Evolutionary conservation across 106 monocot species (phyloP).

Genomic region (Platanthera guangdongensis): DNA sequence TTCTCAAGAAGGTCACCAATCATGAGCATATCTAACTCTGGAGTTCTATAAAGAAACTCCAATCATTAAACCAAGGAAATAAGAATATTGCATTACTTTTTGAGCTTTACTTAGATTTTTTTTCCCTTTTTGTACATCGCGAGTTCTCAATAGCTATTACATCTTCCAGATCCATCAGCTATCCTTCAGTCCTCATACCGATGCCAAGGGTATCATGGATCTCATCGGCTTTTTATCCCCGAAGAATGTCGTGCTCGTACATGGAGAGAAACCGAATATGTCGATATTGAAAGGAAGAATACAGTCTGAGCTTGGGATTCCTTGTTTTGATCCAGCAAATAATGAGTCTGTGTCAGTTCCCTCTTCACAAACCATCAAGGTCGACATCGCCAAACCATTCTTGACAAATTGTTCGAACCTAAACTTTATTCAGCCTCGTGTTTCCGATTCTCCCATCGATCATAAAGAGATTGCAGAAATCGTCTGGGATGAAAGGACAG

Average conservation of each 20-base stretch:
- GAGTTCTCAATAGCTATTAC: neutral
- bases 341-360: slow-evolving; percentile 60
- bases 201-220: slow-evolving; percentile 98
- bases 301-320: slow-evolving; percentile 65
- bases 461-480: slow-evolving; percentile 5
- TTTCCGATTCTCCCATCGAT: slow-evolving; percentile 5
- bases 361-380: slow-evolving; percentile 36
- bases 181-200: slow-evolving; percentile 94
- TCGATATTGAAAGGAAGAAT: slow-evolving; percentile 66
- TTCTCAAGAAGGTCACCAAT: too few relatives aligned
- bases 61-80: too few relatives aligned
- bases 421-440: neutral
- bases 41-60: too few relatives aligned
- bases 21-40: too few relatives aligned
- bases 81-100: neutral
- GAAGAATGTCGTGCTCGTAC: slow-evolving; percentile 79
- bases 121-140: neutral
- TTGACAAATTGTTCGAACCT: slow-evolving; percentile 23
- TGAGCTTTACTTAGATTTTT: neutral
- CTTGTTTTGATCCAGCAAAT: slow-evolving; percentile 75
- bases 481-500: slow-evolving; percentile 20
- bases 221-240: slow-evolving; percentile 74
- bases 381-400: slow-evolving; percentile 45
- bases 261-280: slow-evolving; percentile 98
- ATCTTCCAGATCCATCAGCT: slow-evolving; percentile 76